Conservation (phyloP, 1,284 basidiomycete species). For the Anthracocystis walkeri region DNA sequence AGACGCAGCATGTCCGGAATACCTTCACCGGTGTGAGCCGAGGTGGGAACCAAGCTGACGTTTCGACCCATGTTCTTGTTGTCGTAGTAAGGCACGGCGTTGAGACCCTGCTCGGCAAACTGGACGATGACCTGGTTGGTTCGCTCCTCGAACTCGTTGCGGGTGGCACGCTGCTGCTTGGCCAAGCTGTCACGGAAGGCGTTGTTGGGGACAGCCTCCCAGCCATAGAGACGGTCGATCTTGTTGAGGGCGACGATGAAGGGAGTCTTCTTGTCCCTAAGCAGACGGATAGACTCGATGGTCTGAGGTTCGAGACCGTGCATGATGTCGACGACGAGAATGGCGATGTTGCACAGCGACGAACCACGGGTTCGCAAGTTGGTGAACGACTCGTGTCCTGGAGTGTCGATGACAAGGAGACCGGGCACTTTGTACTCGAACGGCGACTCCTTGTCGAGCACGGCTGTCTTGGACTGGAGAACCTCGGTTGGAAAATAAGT, state of each 20-base stretch:
- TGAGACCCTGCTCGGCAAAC: conserved; percentile 97
- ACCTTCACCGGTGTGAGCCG: conserved; percentile 97
- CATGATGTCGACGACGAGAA: conserved; percentile 99
- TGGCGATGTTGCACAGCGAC: conserved; percentile 98
- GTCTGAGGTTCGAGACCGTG: conserved; percentile 98
- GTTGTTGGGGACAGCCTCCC: conserved; percentile 89
- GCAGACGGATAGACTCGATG: conserved; percentile 90
- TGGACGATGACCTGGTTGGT: conserved; percentile 86
- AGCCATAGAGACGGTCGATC: conserved; percentile 98
- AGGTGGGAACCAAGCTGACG: conserved; percentile 96
- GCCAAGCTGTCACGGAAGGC: conserved; percentile 91
- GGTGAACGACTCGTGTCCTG: conserved; percentile 99
- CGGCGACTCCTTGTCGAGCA: conserved; percentile 85
- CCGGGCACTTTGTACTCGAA: conserved; percentile 98
- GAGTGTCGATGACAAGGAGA: conserved; percentile 96
- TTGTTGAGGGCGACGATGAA: conserved; percentile 99
- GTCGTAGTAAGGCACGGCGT: conserved; percentile 94
- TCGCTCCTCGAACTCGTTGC: conserved; percentile 93
- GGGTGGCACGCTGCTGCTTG: conserved; percentile 84
- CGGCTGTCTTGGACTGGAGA: conserved; percentile 90
- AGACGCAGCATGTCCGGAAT: conserved; percentile 99
- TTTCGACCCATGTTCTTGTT: conserved; percentile 96
- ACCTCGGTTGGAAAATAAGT: conserved; percentile 99
- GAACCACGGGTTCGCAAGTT: conserved; percentile 96
- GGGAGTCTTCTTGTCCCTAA: conserved; percentile 94